A percentile compares a stretch with the other conserved stretches of the same genome.
These are phyloP conservation scores for Hondaea fermentalgiana DNA, from an alignment of 108 stramenopile genomes.

Conservation along the genomic window DNA sequence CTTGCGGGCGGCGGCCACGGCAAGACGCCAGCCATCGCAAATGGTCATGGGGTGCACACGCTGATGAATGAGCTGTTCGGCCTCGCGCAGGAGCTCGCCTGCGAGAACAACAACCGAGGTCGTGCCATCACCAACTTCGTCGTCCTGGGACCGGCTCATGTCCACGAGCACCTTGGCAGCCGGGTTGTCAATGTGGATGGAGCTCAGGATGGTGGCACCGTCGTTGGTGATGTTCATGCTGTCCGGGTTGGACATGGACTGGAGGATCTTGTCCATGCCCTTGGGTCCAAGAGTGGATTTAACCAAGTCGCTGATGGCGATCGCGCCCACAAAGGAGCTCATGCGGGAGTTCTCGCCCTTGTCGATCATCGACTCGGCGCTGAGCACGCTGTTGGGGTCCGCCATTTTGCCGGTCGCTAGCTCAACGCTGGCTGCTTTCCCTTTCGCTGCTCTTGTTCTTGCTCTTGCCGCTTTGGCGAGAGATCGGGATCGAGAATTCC, in stretches of 20 bases:
- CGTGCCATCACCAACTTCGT: constrained; percentile 95
- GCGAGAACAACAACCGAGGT: constrained; percentile 72
- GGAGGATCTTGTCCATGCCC: constrained; percentile 96
- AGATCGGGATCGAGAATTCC: no score
- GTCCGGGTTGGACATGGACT: constrained; percentile 43
- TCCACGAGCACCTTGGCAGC: constrained; percentile 98
- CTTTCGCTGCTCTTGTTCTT: no score
- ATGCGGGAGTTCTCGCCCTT: constrained; percentile 97
- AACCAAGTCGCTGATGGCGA: constrained; percentile 96
- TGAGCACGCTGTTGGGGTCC: constrained; percentile 3
- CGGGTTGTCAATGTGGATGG: constrained; percentile 87
- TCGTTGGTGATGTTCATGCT: constrained; percentile 36
- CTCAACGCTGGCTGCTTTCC: no score
- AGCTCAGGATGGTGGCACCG: constrained; percentile 80
- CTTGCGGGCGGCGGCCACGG: constrained; percentile 66
- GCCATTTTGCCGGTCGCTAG: background rate
- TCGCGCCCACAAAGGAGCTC: constrained; percentile 95
- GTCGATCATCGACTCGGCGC: constrained; percentile 5
- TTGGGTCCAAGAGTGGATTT: constrained; percentile 99
- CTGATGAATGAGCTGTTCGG: constrained; percentile 82
- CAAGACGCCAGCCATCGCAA: constrained; percentile 89
- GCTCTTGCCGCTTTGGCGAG: no score
- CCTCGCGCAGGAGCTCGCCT: constrained; percentile 92
- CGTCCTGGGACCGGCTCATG: constrained; percentile 87
- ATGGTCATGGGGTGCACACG: constrained; percentile 97